Percentiles rank a stretch among this genome's conserved stretches.
phyloP scores from a whole-genome alignment of 179 eudicot species.

The Spinacia oleracea region DNA sequence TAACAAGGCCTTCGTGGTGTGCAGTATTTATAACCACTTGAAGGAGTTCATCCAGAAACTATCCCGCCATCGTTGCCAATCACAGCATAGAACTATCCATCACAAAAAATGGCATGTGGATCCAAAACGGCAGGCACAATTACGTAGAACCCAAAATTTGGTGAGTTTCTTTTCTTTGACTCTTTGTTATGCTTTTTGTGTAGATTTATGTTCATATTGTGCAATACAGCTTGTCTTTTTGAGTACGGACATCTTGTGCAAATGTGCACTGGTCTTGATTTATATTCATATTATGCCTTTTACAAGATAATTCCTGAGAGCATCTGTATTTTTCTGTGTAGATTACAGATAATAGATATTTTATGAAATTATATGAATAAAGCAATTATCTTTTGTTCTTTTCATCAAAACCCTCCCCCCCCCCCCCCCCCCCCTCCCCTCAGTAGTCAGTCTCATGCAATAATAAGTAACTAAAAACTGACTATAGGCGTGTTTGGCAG shows the following conservation, averaged over 20 bases:
- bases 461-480: neutral
- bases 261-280: too few relatives aligned
- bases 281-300: too few relatives aligned
- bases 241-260: neutral
- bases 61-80: slow-evolving; percentile 38
- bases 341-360: neutral
- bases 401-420: neutral
- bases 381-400: neutral
- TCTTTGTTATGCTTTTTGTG: neutral
- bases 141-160: slow-evolving; percentile 32
- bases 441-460: neutral
- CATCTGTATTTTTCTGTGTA: neutral
- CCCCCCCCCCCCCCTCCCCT: too few relatives aligned
- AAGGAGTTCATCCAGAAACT: slow-evolving; percentile 50
- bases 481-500: too few relatives aligned
- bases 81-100: slow-evolving; percentile 35
- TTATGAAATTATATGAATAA: neutral
- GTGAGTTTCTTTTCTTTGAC: slow-evolving; percentile 35
- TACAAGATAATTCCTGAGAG: neutral
- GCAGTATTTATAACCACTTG: slow-evolving; percentile 81
- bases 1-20: slow-evolving; percentile 13
- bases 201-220: neutral
- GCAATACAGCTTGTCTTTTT: neutral
- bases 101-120: slow-evolving; percentile 34
- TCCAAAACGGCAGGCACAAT: slow-evolving; percentile 23